A percentile compares a stretch with the other conserved stretches of the same genome.
Conservation (phyloP, 2,329 filamentous ascomycete species). For the Aureobasidium sp. region DNA sequence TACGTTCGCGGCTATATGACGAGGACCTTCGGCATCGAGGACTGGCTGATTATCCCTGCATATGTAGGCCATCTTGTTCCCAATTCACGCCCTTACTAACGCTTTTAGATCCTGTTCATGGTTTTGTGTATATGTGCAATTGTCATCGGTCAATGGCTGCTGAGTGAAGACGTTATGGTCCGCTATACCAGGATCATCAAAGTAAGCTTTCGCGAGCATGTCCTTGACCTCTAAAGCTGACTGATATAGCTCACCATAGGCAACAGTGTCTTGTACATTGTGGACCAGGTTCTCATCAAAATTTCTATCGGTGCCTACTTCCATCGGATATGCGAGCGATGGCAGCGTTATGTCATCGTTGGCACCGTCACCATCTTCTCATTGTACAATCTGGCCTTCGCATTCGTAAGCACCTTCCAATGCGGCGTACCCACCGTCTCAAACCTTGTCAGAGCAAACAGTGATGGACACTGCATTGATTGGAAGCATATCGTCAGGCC, state of each 20-base stretch:
- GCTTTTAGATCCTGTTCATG: not conserved
- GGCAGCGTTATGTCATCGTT: constrained; percentile 13
- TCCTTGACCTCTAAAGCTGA: not conserved
- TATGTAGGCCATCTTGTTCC: not conserved
- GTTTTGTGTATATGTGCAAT: not conserved
- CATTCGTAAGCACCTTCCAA: constrained; percentile 11
- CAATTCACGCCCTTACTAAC: not conserved
- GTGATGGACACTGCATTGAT: not conserved
- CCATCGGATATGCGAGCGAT: constrained; percentile 8
- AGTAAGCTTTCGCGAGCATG: not conserved
- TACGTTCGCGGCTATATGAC: constrained; percentile 15
- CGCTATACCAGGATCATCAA: not conserved
- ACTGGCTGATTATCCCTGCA: constrained; percentile 14
- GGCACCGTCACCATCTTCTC: not conserved
- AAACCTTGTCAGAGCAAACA: not conserved
- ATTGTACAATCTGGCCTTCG: not conserved
- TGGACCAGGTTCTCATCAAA: constrained; percentile 14
- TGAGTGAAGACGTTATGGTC: not conserved
- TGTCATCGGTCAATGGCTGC: not conserved
- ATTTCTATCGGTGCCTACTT: constrained; percentile 13
- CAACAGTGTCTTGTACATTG: constrained; percentile 4
- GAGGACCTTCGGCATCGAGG: constrained; percentile 9
- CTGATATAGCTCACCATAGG: not conserved
- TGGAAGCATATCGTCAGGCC: constrained; percentile 7
- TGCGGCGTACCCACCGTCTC: constrained; percentile 12